phyloP scores from a whole-genome alignment of 2,329 filamentous ascomycete species.

The Dothideomycetidae sp. region DNA sequence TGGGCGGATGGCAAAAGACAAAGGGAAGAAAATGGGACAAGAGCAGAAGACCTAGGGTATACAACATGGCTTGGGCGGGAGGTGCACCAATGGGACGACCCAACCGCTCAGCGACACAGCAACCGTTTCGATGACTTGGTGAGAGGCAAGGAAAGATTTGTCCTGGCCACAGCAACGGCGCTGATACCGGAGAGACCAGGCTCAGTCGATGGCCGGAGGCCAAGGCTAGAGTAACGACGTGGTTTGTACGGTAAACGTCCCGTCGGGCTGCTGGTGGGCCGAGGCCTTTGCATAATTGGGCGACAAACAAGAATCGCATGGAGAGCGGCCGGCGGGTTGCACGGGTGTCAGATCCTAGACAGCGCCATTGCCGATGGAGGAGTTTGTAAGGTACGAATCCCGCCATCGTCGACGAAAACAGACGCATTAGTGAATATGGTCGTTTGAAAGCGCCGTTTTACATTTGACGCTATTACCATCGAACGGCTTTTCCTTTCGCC shows the following conservation, averaged over 20 bases:
- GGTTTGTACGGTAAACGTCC: background rate
- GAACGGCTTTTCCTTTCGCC: background rate
- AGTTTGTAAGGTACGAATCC: background rate
- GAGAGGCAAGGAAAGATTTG: background rate
- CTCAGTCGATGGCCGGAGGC: background rate
- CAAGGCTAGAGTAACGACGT: background rate
- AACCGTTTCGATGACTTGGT: slow-evolving; percentile 7
- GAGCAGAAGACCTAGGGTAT: slow-evolving; percentile 1
- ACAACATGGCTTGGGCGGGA: slow-evolving; percentile 2
- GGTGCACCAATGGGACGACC: slow-evolving; percentile 7
- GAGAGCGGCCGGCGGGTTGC: background rate
- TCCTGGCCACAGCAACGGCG: background rate
- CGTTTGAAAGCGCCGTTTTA: background rate
- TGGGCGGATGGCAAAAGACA: slow-evolving; percentile 3
- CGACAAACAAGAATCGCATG: background rate
- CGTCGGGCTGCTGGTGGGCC: background rate
- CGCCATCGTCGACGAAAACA: background rate
- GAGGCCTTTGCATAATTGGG: background rate
- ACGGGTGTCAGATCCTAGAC: background rate
- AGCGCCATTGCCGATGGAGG: background rate
- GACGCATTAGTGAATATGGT: background rate
- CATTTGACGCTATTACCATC: background rate
- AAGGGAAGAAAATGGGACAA: slow-evolving; percentile 1
- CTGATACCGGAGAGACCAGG: background rate
- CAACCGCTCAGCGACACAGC: slow-evolving; percentile 7